Base-by-base conservation (phyloP, 1,284 basidiomycete genomes). In the Ustilago lituana region DNA sequence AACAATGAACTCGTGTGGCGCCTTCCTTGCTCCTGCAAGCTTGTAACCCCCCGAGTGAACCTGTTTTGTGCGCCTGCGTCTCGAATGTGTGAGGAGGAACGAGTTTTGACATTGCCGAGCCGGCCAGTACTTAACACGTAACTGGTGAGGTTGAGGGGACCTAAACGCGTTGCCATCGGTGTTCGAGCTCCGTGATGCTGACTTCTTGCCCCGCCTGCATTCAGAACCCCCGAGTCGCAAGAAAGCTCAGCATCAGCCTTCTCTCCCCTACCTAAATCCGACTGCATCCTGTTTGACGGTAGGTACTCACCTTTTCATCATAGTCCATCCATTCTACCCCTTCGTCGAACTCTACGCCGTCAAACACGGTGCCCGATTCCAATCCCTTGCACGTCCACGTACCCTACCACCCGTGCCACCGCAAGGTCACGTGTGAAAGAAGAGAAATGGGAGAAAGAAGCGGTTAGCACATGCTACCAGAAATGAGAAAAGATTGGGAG, bases 271-370 rank as follows among this genome's bases (percentile, higher is more conserved):
- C 10, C n/a, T n/a, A n/a, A n/a, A n/a, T n/a, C n/a, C n/a, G n/a
- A n/a, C n/a, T n/a, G n/a, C n/a, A n/a, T n/a, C n/a, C n/a, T n/a
- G n/a, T n/a, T n/a, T n/a, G n/a, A n/a, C n/a, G 27, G 12, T 29
- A 15, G 15, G 11, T 9, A 38, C 65, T 48, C 31, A 57, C 66
- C 66, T 78, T 78, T 56, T 82, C 80, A 52, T 82, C 80, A 35
- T 82, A 82, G 41, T 82, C 80, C 57, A 78, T 79, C 80, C 80
- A 82, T 33, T 80, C 80, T 0, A 36, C 45, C 29, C 74, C 74
- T 7, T 78, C 79, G 9, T 82, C 80, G 24, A 82, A 81, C 43
- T 75, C 70, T 24, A 82, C 68, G 0, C 57, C 58, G 32, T 69
- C 65, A 41, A 80, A 81, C 1, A 31, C 35, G 3, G 74, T 80